A percentile compares a stretch with the other conserved stretches of the same genome.
Conservation (phyloP, 73 alveolate species). For the Paramecium octaurelia region DNA sequence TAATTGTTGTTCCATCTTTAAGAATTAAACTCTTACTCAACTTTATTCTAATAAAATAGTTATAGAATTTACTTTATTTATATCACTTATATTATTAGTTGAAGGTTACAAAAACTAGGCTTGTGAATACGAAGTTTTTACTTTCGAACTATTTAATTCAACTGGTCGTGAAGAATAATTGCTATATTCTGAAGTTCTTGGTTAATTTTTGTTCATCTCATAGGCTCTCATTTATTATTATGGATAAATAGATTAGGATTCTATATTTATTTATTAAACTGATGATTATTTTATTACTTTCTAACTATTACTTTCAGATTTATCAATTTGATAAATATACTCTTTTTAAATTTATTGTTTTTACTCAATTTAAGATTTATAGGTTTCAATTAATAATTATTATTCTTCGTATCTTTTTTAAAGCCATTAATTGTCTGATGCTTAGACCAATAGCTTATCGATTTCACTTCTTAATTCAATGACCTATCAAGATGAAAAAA, state of each 20-base stretch:
- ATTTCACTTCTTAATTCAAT: constrained; percentile 38
- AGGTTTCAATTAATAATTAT: background rate
- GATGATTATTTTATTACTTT: background rate
- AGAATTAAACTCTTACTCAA: background rate
- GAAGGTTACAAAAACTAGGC: background rate
- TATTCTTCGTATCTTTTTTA: constrained; percentile 15
- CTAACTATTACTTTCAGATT: background rate
- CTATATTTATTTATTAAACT: background rate
- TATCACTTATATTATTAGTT: background rate
- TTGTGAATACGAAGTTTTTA: background rate
- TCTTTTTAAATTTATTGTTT: background rate
- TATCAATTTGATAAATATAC: background rate
- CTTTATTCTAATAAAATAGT: background rate
- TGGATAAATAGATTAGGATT: background rate
- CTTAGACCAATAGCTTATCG: background rate
- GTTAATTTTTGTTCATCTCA: background rate
- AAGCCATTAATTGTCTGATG: background rate
- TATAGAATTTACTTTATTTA: background rate
- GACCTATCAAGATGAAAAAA: background rate
- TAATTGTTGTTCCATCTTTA: background rate
- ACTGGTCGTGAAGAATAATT: background rate
- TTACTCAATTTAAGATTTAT: background rate
- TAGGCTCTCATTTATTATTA: background rate
- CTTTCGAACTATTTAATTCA: background rate
- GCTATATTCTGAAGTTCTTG: background rate